These are phyloP conservation scores for Baorangia bicolor DNA, from an alignment of 768 basidiomycete genomes.

Conservation along the genomic window DNA sequence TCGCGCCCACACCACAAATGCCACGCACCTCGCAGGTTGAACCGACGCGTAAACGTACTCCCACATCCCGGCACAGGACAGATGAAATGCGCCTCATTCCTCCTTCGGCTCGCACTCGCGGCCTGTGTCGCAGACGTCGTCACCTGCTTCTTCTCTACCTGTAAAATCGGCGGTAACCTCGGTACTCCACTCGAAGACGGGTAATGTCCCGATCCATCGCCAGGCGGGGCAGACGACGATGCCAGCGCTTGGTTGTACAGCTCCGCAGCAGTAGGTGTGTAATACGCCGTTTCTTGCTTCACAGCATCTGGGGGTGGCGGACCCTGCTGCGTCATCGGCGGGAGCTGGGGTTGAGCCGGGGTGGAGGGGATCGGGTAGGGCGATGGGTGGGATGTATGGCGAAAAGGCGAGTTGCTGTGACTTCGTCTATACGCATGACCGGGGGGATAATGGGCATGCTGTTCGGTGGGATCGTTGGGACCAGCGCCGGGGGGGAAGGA, in stretches of 20 bases:
- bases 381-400: slow-evolving; percentile 41
- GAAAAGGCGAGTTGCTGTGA: slow-evolving; percentile 33
- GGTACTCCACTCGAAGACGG: slow-evolving; percentile 35
- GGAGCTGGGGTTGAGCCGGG: slow-evolving; percentile 27
- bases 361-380: slow-evolving; percentile 39
- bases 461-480: slow-evolving; percentile 34
- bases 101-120: slow-evolving; percentile 83
- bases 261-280: slow-evolving; percentile 53
- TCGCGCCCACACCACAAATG: background rate
- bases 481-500: slow-evolving; percentile 35
- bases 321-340: slow-evolving; percentile 23
- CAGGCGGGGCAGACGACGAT: slow-evolving; percentile 25
- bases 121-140: slow-evolving; percentile 93
- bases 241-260: slow-evolving; percentile 50
- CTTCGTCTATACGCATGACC: slow-evolving; percentile 35
- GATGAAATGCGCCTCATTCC: slow-evolving; percentile 89
- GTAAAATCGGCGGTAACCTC: slow-evolving; percentile 79
- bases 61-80: slow-evolving; percentile 96
- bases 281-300: slow-evolving; percentile 44
- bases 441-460: slow-evolving; percentile 36
- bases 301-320: slow-evolving; percentile 29
- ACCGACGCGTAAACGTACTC: slow-evolving; percentile 93
- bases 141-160: slow-evolving; percentile 93
- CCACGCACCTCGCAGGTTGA: slow-evolving; percentile 75
- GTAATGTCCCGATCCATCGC: slow-evolving; percentile 31